Conservation (phyloP, 345 rosid genomes). For the Salix dunnii region DNA sequence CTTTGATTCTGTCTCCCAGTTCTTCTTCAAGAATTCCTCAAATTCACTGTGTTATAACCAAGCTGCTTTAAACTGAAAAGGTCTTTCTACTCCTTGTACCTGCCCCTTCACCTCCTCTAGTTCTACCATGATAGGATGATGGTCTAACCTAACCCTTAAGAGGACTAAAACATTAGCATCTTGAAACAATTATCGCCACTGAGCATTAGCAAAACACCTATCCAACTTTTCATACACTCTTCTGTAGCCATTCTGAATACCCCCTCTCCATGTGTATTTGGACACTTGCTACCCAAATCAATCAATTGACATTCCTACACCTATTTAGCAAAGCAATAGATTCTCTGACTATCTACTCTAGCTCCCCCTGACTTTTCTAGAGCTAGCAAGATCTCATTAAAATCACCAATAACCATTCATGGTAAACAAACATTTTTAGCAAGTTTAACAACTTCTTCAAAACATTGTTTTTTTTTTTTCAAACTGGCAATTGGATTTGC, state of each 20-base stretch:
- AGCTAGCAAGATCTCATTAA: neutral
- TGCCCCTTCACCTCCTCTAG: neutral
- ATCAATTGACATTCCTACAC: neutral
- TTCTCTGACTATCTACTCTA: neutral
- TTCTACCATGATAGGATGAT: neutral
- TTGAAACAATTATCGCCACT: neutral
- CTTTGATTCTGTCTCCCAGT: neutral
- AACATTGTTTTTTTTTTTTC: too few relatives aligned
- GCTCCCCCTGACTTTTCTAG: neutral
- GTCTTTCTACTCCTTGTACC: neutral
- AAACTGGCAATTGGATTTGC: accelerated
- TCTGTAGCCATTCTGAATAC: neutral
- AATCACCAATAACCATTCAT: too few relatives aligned
- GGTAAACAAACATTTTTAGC: accelerated
- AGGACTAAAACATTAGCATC: neutral
- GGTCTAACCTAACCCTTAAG: neutral
- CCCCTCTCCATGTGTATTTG: neutral
- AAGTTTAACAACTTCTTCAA: too few relatives aligned
- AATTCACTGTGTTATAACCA: neutral
- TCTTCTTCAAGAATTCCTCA: neutral
- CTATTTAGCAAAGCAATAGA: neutral
- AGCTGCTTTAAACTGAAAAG: neutral
- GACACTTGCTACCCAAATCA: too few relatives aligned
- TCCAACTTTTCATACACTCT: neutral
- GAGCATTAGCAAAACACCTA: neutral